A percentile compares a stretch with the other conserved stretches of the same genome.
These are phyloP conservation scores for Aegilops longissima DNA, from an alignment of 176 grass and related monocot genomes.

Conservation along the genomic window DNA sequence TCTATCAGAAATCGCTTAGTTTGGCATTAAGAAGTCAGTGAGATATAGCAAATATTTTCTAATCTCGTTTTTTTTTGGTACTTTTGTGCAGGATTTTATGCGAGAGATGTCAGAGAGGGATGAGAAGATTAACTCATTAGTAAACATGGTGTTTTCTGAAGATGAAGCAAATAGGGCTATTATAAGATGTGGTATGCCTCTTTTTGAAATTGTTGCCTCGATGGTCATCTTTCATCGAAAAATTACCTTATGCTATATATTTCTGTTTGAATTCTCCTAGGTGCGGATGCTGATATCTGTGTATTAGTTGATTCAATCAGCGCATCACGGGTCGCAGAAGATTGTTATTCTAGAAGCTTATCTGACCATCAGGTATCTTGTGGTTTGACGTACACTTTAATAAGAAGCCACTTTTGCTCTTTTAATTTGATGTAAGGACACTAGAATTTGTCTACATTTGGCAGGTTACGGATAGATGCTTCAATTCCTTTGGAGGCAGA, in stretches of 20 bases:
- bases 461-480: constrained; percentile 13
- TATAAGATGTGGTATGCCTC: constrained; percentile 75
- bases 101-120: constrained; percentile 55
- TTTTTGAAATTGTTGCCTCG: not conserved
- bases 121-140: constrained; percentile 47
- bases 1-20: not conserved
- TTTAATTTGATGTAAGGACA: not conserved
- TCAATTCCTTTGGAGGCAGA: not conserved
- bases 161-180: constrained; percentile 35
- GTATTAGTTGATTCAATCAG: constrained; percentile 64
- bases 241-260: not conserved
- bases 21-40: not conserved
- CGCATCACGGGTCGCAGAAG: constrained; percentile 50
- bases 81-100: constrained; percentile 57
- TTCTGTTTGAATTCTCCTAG: constrained; percentile 41
- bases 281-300: constrained; percentile 50
- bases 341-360: constrained; percentile 4
- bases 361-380: constrained; percentile 48
- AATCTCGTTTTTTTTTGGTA: not conserved
- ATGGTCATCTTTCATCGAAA: not conserved
- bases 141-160: constrained; percentile 64
- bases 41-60: not conserved
- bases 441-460: constrained; percentile 10
- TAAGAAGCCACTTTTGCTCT: not conserved
- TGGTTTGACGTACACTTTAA: not conserved